A percentile compares a stretch with the other conserved stretches of the same genome.
These are phyloP conservation scores for Neurospora cerealis DNA, from an alignment of 495 filamentous ascomycete species.

Conservation along the genomic window DNA sequence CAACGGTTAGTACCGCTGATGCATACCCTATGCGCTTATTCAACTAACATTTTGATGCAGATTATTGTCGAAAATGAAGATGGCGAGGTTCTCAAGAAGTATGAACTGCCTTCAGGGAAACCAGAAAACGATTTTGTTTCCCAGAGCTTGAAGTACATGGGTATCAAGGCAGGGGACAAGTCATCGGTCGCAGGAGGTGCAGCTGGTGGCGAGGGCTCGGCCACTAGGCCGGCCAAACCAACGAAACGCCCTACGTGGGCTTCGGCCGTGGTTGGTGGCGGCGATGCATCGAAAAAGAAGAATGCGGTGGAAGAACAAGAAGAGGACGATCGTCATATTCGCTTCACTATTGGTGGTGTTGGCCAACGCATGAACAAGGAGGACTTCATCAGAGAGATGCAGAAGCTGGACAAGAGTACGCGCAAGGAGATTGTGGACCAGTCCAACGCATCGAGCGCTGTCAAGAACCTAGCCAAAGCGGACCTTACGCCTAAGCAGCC, in stretches of 20 bases:
- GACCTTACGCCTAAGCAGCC: slow-evolving; percentile 16
- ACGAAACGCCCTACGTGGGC: slow-evolving; percentile 15
- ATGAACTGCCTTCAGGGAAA: slow-evolving; percentile 61
- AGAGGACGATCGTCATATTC: slow-evolving; percentile 66
- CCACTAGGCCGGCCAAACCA: not conserved
- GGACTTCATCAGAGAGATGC: slow-evolving; percentile 81
- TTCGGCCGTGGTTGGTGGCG: slow-evolving; percentile 46
- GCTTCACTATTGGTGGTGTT: slow-evolving; percentile 72
- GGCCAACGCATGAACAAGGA: slow-evolving; percentile 76
- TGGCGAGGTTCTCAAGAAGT: slow-evolving; percentile 95
- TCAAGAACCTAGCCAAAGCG: slow-evolving; percentile 48
- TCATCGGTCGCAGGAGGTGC: slow-evolving; percentile 8
- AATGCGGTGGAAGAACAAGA: slow-evolving; percentile 43
- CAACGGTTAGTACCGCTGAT: slow-evolving; percentile 44
- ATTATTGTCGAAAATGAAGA: slow-evolving; percentile 98
- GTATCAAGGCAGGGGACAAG: slow-evolving; percentile 30
- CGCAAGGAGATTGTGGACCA: slow-evolving; percentile 61
- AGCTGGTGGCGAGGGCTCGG: slow-evolving; percentile 3
- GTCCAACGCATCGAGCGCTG: slow-evolving; percentile 48
- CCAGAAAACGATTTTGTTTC: slow-evolving; percentile 30
- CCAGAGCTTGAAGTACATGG: slow-evolving; percentile 36
- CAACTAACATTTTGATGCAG: slow-evolving; percentile 21
- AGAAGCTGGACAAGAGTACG: slow-evolving; percentile 65
- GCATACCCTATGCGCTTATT: not conserved
- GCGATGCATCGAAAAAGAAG: slow-evolving; percentile 30